These are phyloP conservation scores for Lentinula lateritia DNA, from an alignment of 768 basidiomycete genomes.

Conservation along the genomic window DNA sequence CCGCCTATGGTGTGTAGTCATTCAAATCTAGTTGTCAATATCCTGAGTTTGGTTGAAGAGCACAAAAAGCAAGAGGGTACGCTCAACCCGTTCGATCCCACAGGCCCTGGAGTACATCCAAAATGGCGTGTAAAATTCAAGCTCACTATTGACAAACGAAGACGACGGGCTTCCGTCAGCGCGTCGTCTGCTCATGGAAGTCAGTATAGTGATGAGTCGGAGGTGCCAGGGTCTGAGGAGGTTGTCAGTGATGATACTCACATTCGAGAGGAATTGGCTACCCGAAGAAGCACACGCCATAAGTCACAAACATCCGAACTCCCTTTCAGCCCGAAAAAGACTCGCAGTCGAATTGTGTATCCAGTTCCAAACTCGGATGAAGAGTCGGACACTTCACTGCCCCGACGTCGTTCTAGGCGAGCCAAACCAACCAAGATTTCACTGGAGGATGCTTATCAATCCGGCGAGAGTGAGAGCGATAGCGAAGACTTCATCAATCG, in stretches of 20 bases:
- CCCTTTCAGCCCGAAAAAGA: constrained; percentile 68
- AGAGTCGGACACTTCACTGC: constrained; percentile 14
- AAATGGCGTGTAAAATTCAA: constrained; percentile 44
- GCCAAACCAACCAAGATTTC: constrained; percentile 32
- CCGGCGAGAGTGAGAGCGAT: constrained; percentile 16
- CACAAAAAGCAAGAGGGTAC: constrained; percentile 27
- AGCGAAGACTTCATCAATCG: constrained; percentile 23
- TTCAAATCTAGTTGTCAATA: not conserved
- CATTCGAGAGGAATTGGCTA: constrained; percentile 11
- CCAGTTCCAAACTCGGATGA: constrained; percentile 26
- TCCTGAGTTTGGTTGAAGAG: constrained; percentile 4
- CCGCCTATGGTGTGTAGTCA: constrained; percentile 47
- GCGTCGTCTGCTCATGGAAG: constrained; percentile 21
- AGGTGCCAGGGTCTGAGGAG: constrained; percentile 26
- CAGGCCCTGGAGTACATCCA: constrained; percentile 52
- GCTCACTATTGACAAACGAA: constrained; percentile 24
- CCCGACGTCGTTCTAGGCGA: constrained; percentile 46
- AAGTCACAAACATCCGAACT: constrained; percentile 26
- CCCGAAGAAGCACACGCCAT: constrained; percentile 10
- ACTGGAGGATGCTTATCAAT: constrained; percentile 22
- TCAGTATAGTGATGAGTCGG: constrained; percentile 18
- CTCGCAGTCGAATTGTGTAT: constrained; percentile 32
- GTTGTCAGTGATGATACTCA: constrained; percentile 17
- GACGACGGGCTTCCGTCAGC: constrained; percentile 14
- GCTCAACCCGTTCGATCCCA: constrained; percentile 56